A percentile compares a stretch with the other conserved stretches of the same genome.
Evolutionary conservation across 176 grass and related monocot genomes (phyloP).

Genomic region (barley (Hordeum vulgare)): MorexV3_pseudomolecules_assembly NC_058519.1:105155245-105155744

Average conservation of each 20-base stretch:
- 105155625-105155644: slow-evolving; percentile 53
- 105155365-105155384: background rate
- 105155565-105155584: slow-evolving; percentile 30
- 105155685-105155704: slow-evolving; percentile 20
- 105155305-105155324: background rate
- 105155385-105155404: background rate
- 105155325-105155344: no score
- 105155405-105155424: background rate
- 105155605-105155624: slow-evolving; percentile 59
- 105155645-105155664: slow-evolving; percentile 76
- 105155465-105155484: slow-evolving; percentile 70
- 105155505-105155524: slow-evolving; percentile 56
- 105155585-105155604: slow-evolving; percentile 40
- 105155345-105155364: background rate
- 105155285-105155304: background rate
- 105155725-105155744: background rate
- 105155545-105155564: slow-evolving; percentile 80
- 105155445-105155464: slow-evolving; percentile 20
- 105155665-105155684: slow-evolving; percentile 50
- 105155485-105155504: slow-evolving; percentile 35
- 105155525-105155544: slow-evolving; percentile 95
- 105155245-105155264: background rate
- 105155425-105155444: background rate
- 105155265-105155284: background rate
- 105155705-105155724: background rate